phyloP scores from a whole-genome alignment of 768 basidiomycete species.

The Amanita polypyramis region DNA sequence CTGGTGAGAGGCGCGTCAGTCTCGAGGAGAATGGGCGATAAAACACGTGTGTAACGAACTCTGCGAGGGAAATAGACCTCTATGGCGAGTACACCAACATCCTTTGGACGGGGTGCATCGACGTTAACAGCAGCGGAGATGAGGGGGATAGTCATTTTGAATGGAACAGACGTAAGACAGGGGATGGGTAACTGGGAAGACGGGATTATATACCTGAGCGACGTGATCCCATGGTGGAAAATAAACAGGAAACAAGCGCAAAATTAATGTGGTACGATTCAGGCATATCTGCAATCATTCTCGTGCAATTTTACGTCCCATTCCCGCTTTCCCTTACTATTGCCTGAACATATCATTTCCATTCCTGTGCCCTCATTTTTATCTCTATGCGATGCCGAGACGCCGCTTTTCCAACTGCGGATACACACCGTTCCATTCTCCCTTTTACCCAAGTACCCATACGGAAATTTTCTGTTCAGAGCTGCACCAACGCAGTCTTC shows the following conservation, averaged over 20 bases:
- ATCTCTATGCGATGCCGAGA: no score
- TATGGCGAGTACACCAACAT: conserved; percentile 89
- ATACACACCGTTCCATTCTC: no score
- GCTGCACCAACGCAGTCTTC: no score
- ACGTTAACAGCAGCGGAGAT: conserved; percentile 21
- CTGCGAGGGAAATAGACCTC: conserved; percentile 93
- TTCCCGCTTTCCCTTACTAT: neutral
- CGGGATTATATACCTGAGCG: conserved; percentile 24
- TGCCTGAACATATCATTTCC: neutral
- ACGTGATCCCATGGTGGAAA: conserved; percentile 22
- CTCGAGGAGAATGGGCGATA: conserved; percentile 6
- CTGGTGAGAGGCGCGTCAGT: conserved; percentile 25
- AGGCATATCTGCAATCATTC: neutral
- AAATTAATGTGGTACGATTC: conserved; percentile 39
- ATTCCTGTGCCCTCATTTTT: neutral
- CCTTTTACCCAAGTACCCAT: no score
- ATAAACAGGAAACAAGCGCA: conserved; percentile 22
- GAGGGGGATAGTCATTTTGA: conserved; percentile 32
- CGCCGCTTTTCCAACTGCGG: no score
- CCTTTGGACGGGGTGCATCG: conserved; percentile 62
- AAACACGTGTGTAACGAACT: conserved; percentile 32
- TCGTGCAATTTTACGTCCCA: neutral
- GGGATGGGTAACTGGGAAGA: conserved; percentile 5
- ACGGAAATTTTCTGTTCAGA: no score
- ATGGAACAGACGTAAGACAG: conserved; percentile 7